Conservation (phyloP, 306 rosid species). For the Prunus kanzakura region DNA sequence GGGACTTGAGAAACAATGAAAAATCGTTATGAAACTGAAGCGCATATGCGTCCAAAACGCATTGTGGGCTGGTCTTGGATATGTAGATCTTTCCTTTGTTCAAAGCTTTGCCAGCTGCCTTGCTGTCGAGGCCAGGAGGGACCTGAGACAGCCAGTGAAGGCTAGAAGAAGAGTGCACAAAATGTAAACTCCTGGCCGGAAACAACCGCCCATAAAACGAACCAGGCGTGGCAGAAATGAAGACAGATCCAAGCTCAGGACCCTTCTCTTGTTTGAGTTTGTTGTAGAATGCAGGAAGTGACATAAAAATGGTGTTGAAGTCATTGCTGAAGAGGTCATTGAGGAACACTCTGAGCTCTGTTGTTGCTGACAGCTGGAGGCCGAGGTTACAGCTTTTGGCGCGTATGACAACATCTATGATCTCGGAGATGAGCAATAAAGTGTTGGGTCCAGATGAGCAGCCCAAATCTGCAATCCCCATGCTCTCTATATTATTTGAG, state of each 20-base stretch:
- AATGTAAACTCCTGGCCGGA: slow-evolving; percentile 40
- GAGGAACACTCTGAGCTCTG: slow-evolving; percentile 48
- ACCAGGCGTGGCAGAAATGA: slow-evolving; percentile 54
- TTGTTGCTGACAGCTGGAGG: slow-evolving; percentile 4
- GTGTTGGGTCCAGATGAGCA: slow-evolving; percentile 88
- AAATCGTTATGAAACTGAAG: slow-evolving; percentile 59
- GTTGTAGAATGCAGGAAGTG: slow-evolving; percentile 59
- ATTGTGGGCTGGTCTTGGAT: slow-evolving; percentile 54
- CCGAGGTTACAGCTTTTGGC: slow-evolving; percentile 18
- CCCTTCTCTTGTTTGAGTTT: slow-evolving; percentile 24
- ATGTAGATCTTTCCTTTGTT: slow-evolving; percentile 73
- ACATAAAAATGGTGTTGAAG: slow-evolving; percentile 60
- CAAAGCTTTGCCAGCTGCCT: neutral
- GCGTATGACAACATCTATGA: slow-evolving; percentile 35
- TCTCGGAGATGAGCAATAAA: slow-evolving; percentile 37
- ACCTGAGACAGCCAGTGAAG: slow-evolving; percentile 80
- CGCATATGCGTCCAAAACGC: slow-evolving; percentile 56
- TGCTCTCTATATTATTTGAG: slow-evolving; percentile 27
- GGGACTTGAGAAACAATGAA: slow-evolving; percentile 38
- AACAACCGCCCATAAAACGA: slow-evolving; percentile 55
- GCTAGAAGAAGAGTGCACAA: slow-evolving; percentile 73
- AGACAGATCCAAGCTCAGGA: slow-evolving; percentile 23
- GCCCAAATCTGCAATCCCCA: slow-evolving; percentile 77
- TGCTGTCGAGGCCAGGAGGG: slow-evolving; percentile 36
- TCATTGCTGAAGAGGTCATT: slow-evolving; percentile 75